Conservation (phyloP, 345 rosid genomes). For the Abelmoschus esculentus region DNA sequence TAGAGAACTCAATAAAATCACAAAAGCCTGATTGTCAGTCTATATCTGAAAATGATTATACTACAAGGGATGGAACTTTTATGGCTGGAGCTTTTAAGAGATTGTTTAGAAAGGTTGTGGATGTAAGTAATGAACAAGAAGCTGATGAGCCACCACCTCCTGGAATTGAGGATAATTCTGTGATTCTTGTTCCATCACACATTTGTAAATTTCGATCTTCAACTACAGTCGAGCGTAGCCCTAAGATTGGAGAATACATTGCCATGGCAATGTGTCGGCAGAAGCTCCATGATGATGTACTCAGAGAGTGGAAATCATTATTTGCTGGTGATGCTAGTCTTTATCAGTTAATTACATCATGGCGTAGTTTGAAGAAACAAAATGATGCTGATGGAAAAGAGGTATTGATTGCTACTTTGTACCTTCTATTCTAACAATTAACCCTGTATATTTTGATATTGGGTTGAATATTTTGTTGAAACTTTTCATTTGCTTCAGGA, state of each 20-base stretch:
- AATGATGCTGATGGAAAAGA: conserved; percentile 13
- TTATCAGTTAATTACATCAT: conserved; percentile 30
- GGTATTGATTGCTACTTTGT: conserved; percentile 16
- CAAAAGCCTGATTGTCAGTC: conserved; percentile 20
- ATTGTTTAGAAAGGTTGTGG: conserved; percentile 23
- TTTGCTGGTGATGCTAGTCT: conserved; percentile 36
- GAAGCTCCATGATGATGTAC: conserved; percentile 63
- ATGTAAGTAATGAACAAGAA: conserved; percentile 30
- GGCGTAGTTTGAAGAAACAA: conserved; percentile 21
- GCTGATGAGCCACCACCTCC: conserved; percentile 60
- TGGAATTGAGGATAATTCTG: conserved; percentile 42
- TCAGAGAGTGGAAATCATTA: conserved; percentile 51
- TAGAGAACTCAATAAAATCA: conserved; percentile 19
- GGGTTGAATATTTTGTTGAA: background rate
- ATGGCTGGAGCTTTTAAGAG: conserved; percentile 40
- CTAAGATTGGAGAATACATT: conserved; percentile 49
- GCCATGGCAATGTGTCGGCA: conserved; percentile 71
- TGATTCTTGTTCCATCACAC: conserved; percentile 26
- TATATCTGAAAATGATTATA: conserved; percentile 29
- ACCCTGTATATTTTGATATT: background rate
- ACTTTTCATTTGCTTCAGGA: conserved; percentile 25
- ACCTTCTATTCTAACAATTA: background rate
- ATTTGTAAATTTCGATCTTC: conserved; percentile 34
- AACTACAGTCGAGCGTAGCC: conserved; percentile 26
- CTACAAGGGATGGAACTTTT: conserved; percentile 10